Evolutionary conservation across 225 moss, liverwort and hornwort species (phyloP), one percentile per base, ranked within the genome.

Genomic region (Marchantia polymorpha): DNA sequence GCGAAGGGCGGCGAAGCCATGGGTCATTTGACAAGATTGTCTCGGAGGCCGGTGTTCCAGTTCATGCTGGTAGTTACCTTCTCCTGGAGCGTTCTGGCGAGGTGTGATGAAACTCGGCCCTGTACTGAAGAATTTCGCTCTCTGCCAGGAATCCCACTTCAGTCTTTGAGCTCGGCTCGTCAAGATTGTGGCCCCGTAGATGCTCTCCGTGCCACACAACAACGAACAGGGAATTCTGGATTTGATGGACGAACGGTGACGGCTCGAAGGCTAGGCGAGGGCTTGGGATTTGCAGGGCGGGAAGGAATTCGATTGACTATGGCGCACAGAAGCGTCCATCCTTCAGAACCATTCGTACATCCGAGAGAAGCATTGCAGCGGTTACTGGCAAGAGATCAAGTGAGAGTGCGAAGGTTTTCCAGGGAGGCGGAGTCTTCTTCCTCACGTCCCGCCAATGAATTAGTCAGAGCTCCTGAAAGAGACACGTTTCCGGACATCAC

Each of bases 291-390:
- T 56, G 72, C 16, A 29, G 68, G 20, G 49, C 23, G 31, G 9
- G 29, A 63, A 8, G 85, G 85, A 80, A 67, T 88, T 64, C 80
- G 81, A 11, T 78, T 85, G 19, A 84, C 84, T 25, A 64, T 88
- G 49, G 29, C 47, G 14, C 71, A 74, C 20, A 80, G 78, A 50
- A 76, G 65, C 25, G 25, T 55, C 17, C 74, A 78, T 46, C 60
- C 78, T 1, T 80, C 46, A 27, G 72, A 81, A 39, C 22, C 71
- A 13, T n/a, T n/a, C n/a, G n/a, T n/a, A n/a, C n/a, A n/a, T n/a
- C n/a, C n/a, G n/a, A n/a, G n/a, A n/a, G n/a, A n/a, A n/a, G n/a
- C n/a, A n/a, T 7, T 85, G 8, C 56, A 78, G 19, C 55, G 77
- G 63, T 77, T 83, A 39, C 26, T 88, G 52, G 64, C 49, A 53